Conservation (phyloP, 2,329 filamentous ascomycete genomes). For the Paraphaeosphaeria minitans region DNA sequence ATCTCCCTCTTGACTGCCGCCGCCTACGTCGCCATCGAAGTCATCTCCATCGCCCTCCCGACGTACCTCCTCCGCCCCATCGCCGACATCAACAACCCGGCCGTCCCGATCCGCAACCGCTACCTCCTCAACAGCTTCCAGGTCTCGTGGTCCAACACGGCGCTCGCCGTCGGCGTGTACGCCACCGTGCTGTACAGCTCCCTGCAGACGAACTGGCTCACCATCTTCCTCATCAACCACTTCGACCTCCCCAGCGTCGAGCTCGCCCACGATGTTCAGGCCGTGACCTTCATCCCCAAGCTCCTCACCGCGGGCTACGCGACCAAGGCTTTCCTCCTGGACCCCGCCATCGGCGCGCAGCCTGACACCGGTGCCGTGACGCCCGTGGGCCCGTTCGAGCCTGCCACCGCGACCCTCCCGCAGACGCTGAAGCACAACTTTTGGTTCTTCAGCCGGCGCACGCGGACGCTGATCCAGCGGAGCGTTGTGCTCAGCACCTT, state of each 20-base stretch:
- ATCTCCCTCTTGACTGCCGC: constrained; percentile 66
- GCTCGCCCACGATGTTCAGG: constrained; percentile 68
- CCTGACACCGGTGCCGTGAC: constrained; percentile 55
- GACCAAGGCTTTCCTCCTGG: constrained; percentile 78
- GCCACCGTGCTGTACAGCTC: constrained; percentile 72
- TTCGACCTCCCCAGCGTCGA: constrained; percentile 75
- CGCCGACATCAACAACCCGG: constrained; percentile 66
- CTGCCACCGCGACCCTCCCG: constrained; percentile 66
- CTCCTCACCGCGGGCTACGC: constrained; percentile 73
- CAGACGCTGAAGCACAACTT: constrained; percentile 76
- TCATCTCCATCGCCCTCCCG: constrained; percentile 71
- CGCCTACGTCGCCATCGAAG: constrained; percentile 69
- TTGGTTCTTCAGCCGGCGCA: constrained; percentile 73
- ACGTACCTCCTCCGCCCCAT: constrained; percentile 75
- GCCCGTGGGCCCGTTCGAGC: constrained; percentile 64
- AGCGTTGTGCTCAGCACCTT: constrained; percentile 56
- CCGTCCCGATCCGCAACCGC: constrained; percentile 51
- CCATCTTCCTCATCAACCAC: constrained; percentile 72
- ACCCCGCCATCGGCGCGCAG: constrained; percentile 64
- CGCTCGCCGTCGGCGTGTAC: constrained; percentile 76
- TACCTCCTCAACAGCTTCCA: constrained; percentile 47
- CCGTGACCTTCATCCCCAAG: constrained; percentile 52
- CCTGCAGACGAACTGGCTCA: constrained; percentile 69
- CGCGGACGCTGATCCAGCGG: constrained; percentile 62
- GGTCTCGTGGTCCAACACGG: constrained; percentile 62